phyloP scores from a whole-genome alignment of 768 basidiomycete species.

The Tremella yokohamensis region DNA sequence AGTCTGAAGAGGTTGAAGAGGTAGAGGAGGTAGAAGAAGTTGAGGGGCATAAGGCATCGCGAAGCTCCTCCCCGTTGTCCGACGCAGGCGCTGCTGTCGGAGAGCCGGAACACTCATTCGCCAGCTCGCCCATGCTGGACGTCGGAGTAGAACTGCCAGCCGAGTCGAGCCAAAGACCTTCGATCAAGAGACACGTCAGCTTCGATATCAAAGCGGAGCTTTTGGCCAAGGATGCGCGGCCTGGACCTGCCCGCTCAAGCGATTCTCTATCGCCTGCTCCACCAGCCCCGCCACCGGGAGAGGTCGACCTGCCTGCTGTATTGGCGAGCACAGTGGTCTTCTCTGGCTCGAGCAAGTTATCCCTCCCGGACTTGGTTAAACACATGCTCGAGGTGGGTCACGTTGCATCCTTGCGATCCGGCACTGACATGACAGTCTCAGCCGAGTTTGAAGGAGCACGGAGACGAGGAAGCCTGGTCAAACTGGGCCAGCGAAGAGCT shows the following conservation, averaged over 20 bases:
- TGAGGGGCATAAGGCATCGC: no score
- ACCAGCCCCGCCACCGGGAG: constrained; percentile 14
- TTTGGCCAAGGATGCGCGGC: background rate
- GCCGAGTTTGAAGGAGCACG: constrained; percentile 40
- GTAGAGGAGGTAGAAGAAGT: background rate
- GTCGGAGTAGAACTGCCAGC: background rate
- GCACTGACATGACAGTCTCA: constrained; percentile 31
- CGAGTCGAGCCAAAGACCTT: background rate
- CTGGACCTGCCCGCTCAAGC: background rate
- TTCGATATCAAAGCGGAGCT: background rate
- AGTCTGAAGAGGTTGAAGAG: background rate
- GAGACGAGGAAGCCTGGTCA: constrained; percentile 37
- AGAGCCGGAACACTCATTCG: background rate
- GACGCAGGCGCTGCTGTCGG: background rate
- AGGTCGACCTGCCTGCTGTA: constrained; percentile 41
- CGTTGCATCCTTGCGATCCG: background rate
- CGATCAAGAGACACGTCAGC: background rate
- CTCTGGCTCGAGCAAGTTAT: constrained; percentile 44
- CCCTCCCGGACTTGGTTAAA: constrained; percentile 49
- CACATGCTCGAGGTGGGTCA: constrained; percentile 47
- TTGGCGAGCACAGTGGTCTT: constrained; percentile 48
- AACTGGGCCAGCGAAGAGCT: constrained; percentile 32
- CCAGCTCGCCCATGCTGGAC: background rate
- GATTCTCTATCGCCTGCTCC: background rate
- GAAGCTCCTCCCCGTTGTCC: background rate